These are phyloP conservation scores for Pleurotus pulmonarius DNA, from an alignment of 768 basidiomycete species.

Conservation along the genomic window DNA sequence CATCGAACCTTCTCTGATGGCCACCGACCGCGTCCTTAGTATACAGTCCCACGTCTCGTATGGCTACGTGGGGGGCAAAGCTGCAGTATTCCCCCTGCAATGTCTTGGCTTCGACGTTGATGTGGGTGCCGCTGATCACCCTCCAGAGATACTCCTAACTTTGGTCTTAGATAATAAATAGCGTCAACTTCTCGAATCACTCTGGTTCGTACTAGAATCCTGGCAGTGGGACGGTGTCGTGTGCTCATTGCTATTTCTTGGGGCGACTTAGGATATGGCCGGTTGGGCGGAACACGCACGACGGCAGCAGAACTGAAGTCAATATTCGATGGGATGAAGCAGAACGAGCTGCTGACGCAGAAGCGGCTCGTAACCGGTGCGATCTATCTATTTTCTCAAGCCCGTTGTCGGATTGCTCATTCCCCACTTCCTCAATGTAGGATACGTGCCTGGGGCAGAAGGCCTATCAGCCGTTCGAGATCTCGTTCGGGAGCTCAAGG, in stretches of 20 bases:
- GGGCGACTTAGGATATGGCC: constrained; percentile 66
- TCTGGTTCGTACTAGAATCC: constrained; percentile 45
- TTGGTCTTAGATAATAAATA: constrained; percentile 69
- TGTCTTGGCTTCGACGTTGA: constrained; percentile 95
- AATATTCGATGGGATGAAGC: constrained; percentile 71
- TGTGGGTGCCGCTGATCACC: constrained; percentile 40
- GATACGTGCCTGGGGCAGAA: constrained; percentile 87
- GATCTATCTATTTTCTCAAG: constrained; percentile 5
- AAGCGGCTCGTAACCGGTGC: constrained; percentile 77
- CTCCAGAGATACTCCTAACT: constrained; percentile 2
- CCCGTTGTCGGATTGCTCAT: background rate
- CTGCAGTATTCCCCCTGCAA: constrained; percentile 74
- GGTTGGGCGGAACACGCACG: constrained; percentile 75
- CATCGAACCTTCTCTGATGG: too few species aligned
- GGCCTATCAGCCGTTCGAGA: constrained; percentile 64
- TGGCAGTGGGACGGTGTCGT: too few species aligned
- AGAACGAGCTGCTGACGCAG: constrained; percentile 71
- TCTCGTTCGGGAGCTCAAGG: constrained; percentile 58
- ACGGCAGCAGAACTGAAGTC: constrained; percentile 70
- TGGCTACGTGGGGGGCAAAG: constrained; percentile 90
- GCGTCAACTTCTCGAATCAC: constrained; percentile 95
- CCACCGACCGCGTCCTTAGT: constrained; percentile 65
- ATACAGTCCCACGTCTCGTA: constrained; percentile 93
- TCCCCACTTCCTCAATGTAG: constrained; percentile 27
- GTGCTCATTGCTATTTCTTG: too few species aligned